Evolutionary conservation across 2,329 filamentous ascomycete genomes (phyloP).

Genomic region (Clarireedia monteithiana): DNA sequence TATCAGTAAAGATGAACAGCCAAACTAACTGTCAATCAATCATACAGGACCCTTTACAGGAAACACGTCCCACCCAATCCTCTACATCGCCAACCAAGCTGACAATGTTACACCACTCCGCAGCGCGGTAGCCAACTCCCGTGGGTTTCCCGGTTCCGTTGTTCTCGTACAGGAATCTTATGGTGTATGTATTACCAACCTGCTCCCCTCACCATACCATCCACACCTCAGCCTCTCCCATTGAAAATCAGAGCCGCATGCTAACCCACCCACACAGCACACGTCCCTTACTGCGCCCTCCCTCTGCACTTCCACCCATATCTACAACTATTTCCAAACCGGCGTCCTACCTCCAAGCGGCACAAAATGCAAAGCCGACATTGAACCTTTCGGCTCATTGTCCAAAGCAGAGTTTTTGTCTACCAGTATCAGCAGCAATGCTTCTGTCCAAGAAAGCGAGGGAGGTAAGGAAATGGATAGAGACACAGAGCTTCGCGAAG

Average conservation of each 20-base stretch:
- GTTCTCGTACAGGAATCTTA: conserved; percentile 43
- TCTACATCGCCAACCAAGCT: conserved; percentile 32
- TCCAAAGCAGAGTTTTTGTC: too few species aligned
- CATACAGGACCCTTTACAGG: conserved; percentile 27
- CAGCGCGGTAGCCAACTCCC: conserved; percentile 27
- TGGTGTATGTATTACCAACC: conserved; percentile 33
- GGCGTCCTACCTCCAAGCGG: conserved; percentile 36
- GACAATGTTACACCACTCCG: conserved; percentile 31
- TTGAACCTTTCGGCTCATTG: conserved; percentile 33
- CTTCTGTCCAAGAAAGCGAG: background rate
- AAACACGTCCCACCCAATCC: conserved; percentile 30
- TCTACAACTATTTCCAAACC: conserved; percentile 34
- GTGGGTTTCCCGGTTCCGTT: conserved; percentile 37
- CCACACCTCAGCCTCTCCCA: background rate
- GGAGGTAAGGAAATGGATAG: background rate
- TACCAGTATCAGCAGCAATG: too few species aligned
- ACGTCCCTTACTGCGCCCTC: conserved; percentile 34
- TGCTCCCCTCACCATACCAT: background rate
- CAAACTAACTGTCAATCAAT: background rate
- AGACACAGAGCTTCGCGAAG: background rate
- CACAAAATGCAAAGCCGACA: conserved; percentile 40
- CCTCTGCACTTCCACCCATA: conserved; percentile 28
- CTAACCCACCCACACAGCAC: conserved; percentile 33
- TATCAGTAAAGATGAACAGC: background rate
- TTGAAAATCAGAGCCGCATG: background rate